phyloP scores from a whole-genome alignment of 169 alveolate genomes.

The Plasmodium cynomolgi region DNA sequence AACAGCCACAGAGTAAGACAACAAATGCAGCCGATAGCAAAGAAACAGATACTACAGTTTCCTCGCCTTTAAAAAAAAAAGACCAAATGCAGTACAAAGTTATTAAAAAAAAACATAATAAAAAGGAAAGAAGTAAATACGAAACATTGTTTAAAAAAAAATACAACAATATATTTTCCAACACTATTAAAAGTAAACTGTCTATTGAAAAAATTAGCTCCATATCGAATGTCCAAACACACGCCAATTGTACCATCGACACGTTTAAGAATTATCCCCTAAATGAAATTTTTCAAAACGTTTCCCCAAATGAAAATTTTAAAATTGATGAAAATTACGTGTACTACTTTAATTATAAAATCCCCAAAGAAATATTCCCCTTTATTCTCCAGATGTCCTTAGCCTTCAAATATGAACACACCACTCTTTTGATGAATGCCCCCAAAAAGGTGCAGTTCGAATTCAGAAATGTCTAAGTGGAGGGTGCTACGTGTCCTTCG shows the following conservation, averaged over 20 bases:
- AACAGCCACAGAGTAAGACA: background rate
- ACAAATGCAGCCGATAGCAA: background rate
- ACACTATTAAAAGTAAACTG: conserved; percentile 39
- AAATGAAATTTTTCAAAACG: conserved; percentile 30
- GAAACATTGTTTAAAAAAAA: conserved; percentile 68
- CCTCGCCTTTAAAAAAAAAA: background rate
- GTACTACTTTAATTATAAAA: conserved; percentile 51
- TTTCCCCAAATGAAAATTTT: conserved; percentile 24
- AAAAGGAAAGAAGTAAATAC: conserved; percentile 69
- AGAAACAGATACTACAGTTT: background rate
- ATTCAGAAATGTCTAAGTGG: conserved; percentile 37
- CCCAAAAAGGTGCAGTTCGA: conserved; percentile 65
- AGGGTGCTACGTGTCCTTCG: background rate
- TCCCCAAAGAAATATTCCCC: conserved; percentile 64
- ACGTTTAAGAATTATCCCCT: conserved; percentile 37
- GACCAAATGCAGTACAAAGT: background rate
- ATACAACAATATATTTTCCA: conserved; percentile 47
- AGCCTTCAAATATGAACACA: conserved; percentile 74
- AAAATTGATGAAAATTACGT: conserved; percentile 71
- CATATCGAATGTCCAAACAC: conserved; percentile 44
- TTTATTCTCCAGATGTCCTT: conserved; percentile 60
- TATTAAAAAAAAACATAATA: conserved; percentile 63
- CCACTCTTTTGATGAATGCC: conserved; percentile 50
- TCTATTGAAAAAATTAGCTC: conserved; percentile 63
- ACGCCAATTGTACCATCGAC: conserved; percentile 64